Evolutionary conservation across 192 early-diverging fungal genomes (phyloP), one percentile per base, ranked within the genome.

Genomic region (Gryganskiella cystojenkinii): DNA sequence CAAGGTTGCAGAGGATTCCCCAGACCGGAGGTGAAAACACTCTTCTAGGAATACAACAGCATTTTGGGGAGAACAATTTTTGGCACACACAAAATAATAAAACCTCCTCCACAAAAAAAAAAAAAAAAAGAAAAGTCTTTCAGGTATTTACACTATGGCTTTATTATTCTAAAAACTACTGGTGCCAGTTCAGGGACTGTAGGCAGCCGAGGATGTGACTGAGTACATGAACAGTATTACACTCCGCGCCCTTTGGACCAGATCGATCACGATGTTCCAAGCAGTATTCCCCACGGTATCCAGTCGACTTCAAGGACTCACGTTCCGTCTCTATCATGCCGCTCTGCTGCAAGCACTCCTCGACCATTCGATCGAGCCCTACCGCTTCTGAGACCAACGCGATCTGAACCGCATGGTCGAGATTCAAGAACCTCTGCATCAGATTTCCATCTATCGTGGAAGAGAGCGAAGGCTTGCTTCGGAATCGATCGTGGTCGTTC

Each of bases 1-100:
- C 20, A 86, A 89, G 68, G 92, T 64, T 44, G 74, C 74, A 7
- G 74, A 78, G 40, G 74, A 78, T 28, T 78, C 74, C 14, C 74
- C 74, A 14, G 74, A 78, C 45, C 59, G 74, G 47, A 52, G 74
- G 37, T 78, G 53, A 55, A 44, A 46, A 15, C 8, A 33, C 6
- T 28, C 27, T n/a, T 30, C 13, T 8, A 15, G 7, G 30, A n/a
- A n/a, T n/a, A n/a, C n/a, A n/a, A n/a, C n/a, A n/a, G n/a, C n/a
- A n/a, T n/a, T n/a, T n/a, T n/a, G n/a, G n/a, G n/a, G n/a, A n/a
- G n/a, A n/a, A n/a, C n/a, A n/a, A n/a, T n/a, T n/a, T n/a, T n/a
- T n/a, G n/a, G n/a, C n/a, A n/a, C n/a, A n/a, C n/a, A n/a, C n/a
- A n/a, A n/a, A n/a, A n/a, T n/a, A 52, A 52, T 13, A 52, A 52